Evolutionary conservation across 441 rosid species (phyloP), one percentile per base, ranked within the genome.

Genomic region (Adansonia grandidieri): DNA sequence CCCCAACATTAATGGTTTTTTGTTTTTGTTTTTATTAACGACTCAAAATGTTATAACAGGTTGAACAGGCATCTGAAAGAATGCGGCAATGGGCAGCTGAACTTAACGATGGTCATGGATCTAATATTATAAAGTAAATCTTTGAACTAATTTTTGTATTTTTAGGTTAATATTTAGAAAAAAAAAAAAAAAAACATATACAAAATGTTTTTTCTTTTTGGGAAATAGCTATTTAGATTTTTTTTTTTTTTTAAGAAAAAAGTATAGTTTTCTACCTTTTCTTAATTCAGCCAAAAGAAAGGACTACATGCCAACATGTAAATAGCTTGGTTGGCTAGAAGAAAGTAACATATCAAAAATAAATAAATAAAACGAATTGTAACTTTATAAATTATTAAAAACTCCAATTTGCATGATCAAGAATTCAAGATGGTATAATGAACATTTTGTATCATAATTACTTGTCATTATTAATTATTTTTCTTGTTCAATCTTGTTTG

Each of bases 21-120:
- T 37, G 42, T 37, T 37, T 4, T 37, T 37, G 5, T 37, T 37
- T 37, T 37, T 37, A 37, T 37, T 37, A 37, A 37, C 42, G 6
- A 37, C 42, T 37, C 37, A 54, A 3, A 0, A 32, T 3, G 5
- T 56, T 10, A 56, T 71, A 44, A n/a, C 86, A 91, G 96, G 98
- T 94, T 7, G 95, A 91, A 79, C 85, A 92, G 69, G 90, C 95
- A 76, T 87, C 88, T 0, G 90, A 87, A 84, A 79, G 97, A 78
- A 87, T 94, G 97, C 80, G 83, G 73, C 84, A 74, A 28, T 94
- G 93, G 96, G 90, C 88, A 66, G 91, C 82, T 17, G 87, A 78
- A 56, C 6, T 70, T 6, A 4, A 6, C 1, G 42, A 8, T 6
- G 19, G 24, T 5, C 9, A 48, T 14, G 58, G 19, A 69, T 22